Evolutionary conservation across 495 filamentous ascomycete genomes (phyloP).

Genomic region (Penicillium pancosmium): DNA sequence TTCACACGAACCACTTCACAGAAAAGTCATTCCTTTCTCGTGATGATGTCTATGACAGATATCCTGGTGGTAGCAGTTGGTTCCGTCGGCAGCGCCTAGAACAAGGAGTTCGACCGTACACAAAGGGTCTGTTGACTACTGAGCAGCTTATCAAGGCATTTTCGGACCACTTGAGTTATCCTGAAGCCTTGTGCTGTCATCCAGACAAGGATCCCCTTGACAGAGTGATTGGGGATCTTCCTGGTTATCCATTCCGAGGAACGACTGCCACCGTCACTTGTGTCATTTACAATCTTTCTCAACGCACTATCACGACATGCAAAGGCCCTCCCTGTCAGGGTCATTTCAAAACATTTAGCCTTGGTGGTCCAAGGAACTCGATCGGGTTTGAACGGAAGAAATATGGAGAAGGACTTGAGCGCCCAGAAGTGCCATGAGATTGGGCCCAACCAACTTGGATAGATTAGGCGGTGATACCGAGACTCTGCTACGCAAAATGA

Average conservation of each 20-base stretch:
- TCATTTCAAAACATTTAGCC: background rate
- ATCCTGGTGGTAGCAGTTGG: conserved; percentile 8
- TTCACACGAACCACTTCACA: conserved; percentile 11
- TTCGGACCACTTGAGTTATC: conserved; percentile 30
- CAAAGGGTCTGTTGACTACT: conserved; percentile 8
- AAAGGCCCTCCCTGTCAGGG: background rate
- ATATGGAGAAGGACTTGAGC: background rate
- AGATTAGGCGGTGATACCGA: no score
- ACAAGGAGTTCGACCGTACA: background rate
- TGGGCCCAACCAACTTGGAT: no score
- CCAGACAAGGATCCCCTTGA: background rate
- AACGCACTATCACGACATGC: background rate
- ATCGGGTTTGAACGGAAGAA: background rate
- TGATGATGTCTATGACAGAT: background rate
- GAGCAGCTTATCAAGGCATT: conserved; percentile 25
- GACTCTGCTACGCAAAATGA: no score
- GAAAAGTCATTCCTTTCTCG: background rate
- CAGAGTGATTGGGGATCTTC: background rate
- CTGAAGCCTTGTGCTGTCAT: conserved; percentile 17
- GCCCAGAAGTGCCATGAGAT: background rate
- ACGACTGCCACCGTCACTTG: conserved; percentile 28
- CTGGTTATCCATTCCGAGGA: conserved; percentile 5
- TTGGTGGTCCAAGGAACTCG: background rate
- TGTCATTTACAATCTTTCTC: conserved; percentile 32
- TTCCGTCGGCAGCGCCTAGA: conserved; percentile 1